Percentiles rank a stretch among this genome's conserved stretches.
Evolutionary conservation across 768 basidiomycete species (phyloP).

Genomic region (Pholiota microspora): DNA sequence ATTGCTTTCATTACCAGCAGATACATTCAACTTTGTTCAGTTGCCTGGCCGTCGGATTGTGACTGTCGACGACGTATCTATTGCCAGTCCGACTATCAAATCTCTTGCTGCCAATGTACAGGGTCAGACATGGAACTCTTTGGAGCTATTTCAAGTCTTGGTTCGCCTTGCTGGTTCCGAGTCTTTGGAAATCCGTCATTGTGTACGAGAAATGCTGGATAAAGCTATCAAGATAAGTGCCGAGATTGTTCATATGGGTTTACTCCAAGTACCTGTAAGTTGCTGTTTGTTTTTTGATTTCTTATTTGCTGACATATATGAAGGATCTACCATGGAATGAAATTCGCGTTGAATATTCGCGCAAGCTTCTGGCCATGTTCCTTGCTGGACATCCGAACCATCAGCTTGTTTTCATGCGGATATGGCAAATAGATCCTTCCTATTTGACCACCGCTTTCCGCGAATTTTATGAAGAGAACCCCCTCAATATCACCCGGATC

Average conservation of each 20-base stretch:
- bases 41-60: constrained; percentile 83
- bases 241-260: constrained; percentile 90
- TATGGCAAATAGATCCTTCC: constrained; percentile 87
- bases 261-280: constrained; percentile 87
- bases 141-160: constrained; percentile 86
- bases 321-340: constrained; percentile 86
- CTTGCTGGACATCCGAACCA: constrained; percentile 91
- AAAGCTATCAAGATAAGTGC: constrained; percentile 92
- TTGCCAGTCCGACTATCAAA: constrained; percentile 89
- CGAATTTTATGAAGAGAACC: constrained; percentile 89
- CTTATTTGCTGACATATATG: constrained; percentile 12
- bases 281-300: neutral
- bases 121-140: constrained; percentile 91
- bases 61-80: constrained; percentile 83
- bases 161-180: constrained; percentile 79
- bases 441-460: constrained; percentile 87
- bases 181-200: constrained; percentile 63
- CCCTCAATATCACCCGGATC: constrained; percentile 91
- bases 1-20: constrained; percentile 82
- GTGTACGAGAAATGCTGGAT: constrained; percentile 89
- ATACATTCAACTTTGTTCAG: constrained; percentile 90
- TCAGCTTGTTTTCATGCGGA: constrained; percentile 94
- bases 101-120: constrained; percentile 88
- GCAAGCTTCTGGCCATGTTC: constrained; percentile 85
- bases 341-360: constrained; percentile 83